Conservation (phyloP, 1,284 basidiomycete genomes). For the Cutaneotrichosporon mucoides region DNA sequence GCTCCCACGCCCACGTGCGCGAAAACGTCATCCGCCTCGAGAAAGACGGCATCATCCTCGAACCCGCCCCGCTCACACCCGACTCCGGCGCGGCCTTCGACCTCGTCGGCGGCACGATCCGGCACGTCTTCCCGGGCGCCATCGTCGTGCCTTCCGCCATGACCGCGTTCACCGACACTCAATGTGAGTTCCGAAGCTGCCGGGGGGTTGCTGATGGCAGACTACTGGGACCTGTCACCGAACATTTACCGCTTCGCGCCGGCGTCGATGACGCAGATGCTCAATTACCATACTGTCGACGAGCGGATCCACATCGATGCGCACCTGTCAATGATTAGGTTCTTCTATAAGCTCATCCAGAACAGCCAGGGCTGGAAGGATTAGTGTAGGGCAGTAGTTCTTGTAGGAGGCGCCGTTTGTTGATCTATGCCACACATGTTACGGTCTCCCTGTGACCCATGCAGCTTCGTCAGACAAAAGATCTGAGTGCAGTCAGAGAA, state of each 20-base stretch:
- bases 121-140: constrained; percentile 16
- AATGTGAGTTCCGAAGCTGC: constrained; percentile 7
- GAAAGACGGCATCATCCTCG: constrained; percentile 8
- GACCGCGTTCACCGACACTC: constrained; percentile 20
- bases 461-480: too few species aligned
- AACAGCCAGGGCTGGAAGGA: constrained; percentile 19
- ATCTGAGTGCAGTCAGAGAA: too few species aligned
- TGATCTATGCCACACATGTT: too few species aligned
- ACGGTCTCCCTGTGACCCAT: too few species aligned
- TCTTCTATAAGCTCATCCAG: constrained; percentile 21
- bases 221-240: constrained; percentile 20
- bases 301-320: constrained; percentile 27
- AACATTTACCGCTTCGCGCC: constrained; percentile 33
- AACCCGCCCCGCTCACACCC: constrained; percentile 22
- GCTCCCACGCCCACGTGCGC: constrained; percentile 12
- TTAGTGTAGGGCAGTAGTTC: not conserved
- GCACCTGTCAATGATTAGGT: constrained; percentile 20
- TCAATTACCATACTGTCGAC: constrained; percentile 26
- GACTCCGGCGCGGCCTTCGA: constrained; percentile 13
- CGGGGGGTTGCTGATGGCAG: not conserved
- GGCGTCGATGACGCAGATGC: constrained; percentile 10
- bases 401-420: too few species aligned
- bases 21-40: constrained; percentile 18
- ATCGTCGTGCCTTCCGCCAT: constrained; percentile 21
- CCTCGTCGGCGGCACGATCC: constrained; percentile 21